Evolutionary conservation across 2,329 filamentous ascomycete species (phyloP).

Genomic region (Exophiala sideris): DNA sequence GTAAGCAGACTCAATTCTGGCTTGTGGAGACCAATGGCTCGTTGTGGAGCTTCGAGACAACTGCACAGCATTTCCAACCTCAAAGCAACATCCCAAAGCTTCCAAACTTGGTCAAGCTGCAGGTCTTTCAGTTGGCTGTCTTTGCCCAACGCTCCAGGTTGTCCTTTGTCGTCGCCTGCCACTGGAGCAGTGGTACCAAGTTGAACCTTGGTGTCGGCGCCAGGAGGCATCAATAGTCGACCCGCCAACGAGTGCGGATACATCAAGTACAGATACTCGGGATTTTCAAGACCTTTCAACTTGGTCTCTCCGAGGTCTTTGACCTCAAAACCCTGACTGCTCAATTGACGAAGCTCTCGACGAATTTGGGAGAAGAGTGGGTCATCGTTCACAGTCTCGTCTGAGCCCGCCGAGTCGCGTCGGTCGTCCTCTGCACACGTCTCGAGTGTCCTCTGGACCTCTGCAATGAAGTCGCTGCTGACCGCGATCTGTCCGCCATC

Average conservation of each 20-base stretch:
- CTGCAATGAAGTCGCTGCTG: slow-evolving; percentile 92
- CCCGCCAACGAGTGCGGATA: slow-evolving; percentile 86
- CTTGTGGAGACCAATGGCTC: slow-evolving; percentile 61
- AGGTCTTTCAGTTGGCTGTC: slow-evolving; percentile 66
- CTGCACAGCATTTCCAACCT: slow-evolving; percentile 92
- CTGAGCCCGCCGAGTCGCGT: slow-evolving; percentile 63
- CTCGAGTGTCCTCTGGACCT: slow-evolving; percentile 87
- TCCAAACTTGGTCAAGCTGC: slow-evolving; percentile 82
- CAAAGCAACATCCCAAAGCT: slow-evolving; percentile 82
- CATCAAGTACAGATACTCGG: slow-evolving; percentile 90
- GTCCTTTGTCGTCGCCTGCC: slow-evolving; percentile 28
- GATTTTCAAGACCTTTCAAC: slow-evolving; percentile 94
- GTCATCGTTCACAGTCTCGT: slow-evolving; percentile 75
- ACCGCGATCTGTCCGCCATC: slow-evolving; percentile 97
- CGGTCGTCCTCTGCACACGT: slow-evolving; percentile 83
- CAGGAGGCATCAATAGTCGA: slow-evolving; percentile 48
- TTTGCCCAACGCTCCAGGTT: slow-evolving; percentile 60
- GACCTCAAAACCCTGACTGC: slow-evolving; percentile 90
- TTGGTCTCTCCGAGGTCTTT: slow-evolving; percentile 95
- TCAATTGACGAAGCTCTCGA: slow-evolving; percentile 80
- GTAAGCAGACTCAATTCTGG: slow-evolving; percentile 83
- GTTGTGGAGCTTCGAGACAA: slow-evolving; percentile 66
- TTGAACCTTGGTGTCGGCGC: slow-evolving; percentile 27
- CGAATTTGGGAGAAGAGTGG: slow-evolving; percentile 71
- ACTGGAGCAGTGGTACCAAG: slow-evolving; percentile 40